A percentile compares a stretch with the other conserved stretches of the same genome.
Conservation (phyloP, 1,284 basidiomycete species). For the Athelia sp. region DNA sequence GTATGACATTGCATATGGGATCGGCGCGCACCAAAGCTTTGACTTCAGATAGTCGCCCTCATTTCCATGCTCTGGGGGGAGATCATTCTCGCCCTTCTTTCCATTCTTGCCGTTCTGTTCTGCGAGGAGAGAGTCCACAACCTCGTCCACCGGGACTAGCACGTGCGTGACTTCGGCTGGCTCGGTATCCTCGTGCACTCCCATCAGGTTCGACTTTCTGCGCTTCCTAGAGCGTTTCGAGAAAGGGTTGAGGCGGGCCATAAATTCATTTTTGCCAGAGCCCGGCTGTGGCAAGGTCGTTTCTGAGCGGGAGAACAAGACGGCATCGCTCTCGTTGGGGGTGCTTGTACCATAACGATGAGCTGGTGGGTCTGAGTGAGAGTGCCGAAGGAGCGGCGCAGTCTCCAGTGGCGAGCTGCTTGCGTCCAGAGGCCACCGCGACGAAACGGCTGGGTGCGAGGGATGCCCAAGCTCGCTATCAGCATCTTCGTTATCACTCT, state of each 20-base stretch:
- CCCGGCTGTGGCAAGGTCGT: background rate
- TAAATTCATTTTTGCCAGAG: background rate
- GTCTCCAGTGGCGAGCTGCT: background rate
- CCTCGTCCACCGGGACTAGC: constrained; percentile 22
- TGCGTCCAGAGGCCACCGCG: no score
- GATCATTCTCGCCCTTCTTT: constrained; percentile 9
- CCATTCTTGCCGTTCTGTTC: constrained; percentile 7
- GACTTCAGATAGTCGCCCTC: constrained; percentile 77
- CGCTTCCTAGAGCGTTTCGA: no score
- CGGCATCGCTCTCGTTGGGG: background rate
- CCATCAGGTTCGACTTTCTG: background rate
- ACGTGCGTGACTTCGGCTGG: background rate
- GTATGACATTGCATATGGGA: constrained; percentile 2
- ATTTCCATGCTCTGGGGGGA: constrained; percentile 23
- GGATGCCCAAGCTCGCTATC: no score
- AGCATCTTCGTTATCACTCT: background rate
- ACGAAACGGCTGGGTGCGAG: no score
- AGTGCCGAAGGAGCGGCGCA: background rate
- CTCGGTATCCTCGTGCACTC: background rate
- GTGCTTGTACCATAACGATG: background rate
- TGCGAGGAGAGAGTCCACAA: constrained; percentile 10
- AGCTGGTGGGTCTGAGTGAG: background rate
- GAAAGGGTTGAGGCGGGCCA: constrained; percentile 1
- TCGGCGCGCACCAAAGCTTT: constrained; percentile 63
- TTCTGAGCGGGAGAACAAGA: background rate